These are phyloP conservation scores for Annulohypoxylon moriforme DNA, from an alignment of 495 filamentous ascomycete species.

Conservation along the genomic window DNA sequence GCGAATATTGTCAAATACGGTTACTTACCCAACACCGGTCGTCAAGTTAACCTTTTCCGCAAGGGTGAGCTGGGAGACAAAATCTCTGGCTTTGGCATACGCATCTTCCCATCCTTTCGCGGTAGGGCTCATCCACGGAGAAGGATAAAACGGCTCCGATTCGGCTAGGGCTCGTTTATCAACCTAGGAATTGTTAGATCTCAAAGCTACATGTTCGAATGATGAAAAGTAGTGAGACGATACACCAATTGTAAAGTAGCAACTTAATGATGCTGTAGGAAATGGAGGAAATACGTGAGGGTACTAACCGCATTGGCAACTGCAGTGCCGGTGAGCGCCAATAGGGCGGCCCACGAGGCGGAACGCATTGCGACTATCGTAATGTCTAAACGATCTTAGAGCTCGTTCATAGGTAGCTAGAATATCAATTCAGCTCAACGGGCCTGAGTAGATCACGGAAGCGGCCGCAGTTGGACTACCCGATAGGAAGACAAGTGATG, in stretches of 20 bases:
- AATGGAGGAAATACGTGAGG: conserved; percentile 11
- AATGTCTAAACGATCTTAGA: conserved; percentile 7
- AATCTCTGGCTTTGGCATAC: conserved; percentile 77
- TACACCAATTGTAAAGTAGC: no score
- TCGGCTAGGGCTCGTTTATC: conserved; percentile 42
- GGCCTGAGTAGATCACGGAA: conserved; percentile 20
- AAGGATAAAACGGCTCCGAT: conserved; percentile 78
- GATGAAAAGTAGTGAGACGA: no score
- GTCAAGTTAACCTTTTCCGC: conserved; percentile 94
- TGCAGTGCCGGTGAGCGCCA: conserved; percentile 25
- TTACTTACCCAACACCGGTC: conserved; percentile 78
- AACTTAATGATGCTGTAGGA: no score
- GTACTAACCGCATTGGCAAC: conserved; percentile 34
- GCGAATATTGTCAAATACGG: background rate
- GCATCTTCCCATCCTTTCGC: conserved; percentile 81
- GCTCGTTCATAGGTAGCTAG: conserved; percentile 9
- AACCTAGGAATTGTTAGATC: conserved; percentile 33
- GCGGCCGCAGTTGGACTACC: conserved; percentile 17
- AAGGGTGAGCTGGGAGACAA: conserved; percentile 85
- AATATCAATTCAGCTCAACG: conserved; percentile 16
- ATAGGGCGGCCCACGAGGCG: conserved; percentile 29
- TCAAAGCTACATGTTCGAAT: conserved; percentile 17
- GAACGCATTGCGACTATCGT: conserved; percentile 34
- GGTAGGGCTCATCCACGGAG: conserved; percentile 80
- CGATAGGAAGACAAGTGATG: conserved; percentile 16